Conservation (phyloP, 257 asterid species). For the Solanum lycopersicoides region DNA sequence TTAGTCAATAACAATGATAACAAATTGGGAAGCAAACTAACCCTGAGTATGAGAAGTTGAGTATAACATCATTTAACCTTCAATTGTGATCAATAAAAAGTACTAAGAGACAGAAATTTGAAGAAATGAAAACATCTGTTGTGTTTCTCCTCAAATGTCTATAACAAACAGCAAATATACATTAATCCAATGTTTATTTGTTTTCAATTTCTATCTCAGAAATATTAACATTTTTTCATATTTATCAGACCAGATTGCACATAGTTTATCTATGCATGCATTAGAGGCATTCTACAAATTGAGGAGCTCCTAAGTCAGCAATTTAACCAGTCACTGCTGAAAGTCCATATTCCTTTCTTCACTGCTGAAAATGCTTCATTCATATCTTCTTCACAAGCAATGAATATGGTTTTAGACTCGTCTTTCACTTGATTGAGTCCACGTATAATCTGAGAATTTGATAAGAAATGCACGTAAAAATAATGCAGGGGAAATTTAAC, state of each 20-base stretch:
- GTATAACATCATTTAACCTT: not conserved
- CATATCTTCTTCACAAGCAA: constrained; percentile 82
- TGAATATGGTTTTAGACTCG: constrained; percentile 35
- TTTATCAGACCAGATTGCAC: not conserved
- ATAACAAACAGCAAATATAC: not conserved
- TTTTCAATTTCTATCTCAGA: not conserved
- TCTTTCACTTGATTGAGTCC: constrained; percentile 31
- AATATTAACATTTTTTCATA: not conserved
- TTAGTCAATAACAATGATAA: not conserved
- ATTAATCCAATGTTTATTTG: not conserved
- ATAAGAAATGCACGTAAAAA: not conserved
- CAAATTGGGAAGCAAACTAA: not conserved
- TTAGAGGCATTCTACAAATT: constrained; percentile 65
- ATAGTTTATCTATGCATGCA: not conserved
- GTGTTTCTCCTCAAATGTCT: not conserved
- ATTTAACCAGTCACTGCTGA: constrained; percentile 80
- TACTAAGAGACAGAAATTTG: not conserved
- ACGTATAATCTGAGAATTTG: constrained; percentile 33
- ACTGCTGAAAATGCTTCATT: constrained; percentile 66
- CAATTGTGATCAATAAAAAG: not conserved
- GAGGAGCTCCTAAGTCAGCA: constrained; percentile 75
- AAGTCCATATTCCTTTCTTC: constrained; percentile 56
- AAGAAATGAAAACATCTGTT: not conserved
- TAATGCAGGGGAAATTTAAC: not conserved
- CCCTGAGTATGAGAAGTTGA: not conserved